Evolutionary conservation across 2,329 filamentous ascomycete species (phyloP).

Genomic region (Zymoseptoria brevis): DNA sequence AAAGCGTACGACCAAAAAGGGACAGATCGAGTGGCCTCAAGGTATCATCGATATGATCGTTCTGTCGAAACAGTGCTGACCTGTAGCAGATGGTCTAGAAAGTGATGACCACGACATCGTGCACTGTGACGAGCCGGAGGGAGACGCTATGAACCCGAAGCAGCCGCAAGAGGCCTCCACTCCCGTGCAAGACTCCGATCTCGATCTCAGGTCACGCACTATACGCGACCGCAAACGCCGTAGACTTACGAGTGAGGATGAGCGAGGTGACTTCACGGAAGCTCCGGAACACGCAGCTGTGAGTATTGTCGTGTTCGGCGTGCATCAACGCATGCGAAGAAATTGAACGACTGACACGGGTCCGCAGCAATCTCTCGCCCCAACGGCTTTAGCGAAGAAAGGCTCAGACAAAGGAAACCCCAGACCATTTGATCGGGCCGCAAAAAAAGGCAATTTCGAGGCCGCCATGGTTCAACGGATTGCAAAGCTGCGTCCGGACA

Average conservation of each 20-base stretch:
- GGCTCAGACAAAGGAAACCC: background rate
- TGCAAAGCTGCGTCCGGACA: background rate
- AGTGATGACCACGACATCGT: background rate
- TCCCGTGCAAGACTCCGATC: background rate
- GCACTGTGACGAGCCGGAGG: background rate
- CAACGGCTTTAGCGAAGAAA: background rate
- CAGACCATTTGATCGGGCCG: background rate
- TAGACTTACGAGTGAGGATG: background rate
- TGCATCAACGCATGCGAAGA: background rate
- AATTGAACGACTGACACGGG: background rate
- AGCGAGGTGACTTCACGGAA: background rate
- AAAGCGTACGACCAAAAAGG: background rate
- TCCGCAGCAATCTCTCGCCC: background rate
- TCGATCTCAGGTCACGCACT: background rate
- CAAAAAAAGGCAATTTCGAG: background rate
- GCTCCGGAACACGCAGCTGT: background rate
- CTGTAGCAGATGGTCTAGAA: background rate
- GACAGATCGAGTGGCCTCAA: background rate
- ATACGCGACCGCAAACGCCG: background rate
- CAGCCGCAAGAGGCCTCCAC: background rate
- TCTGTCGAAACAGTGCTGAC: background rate
- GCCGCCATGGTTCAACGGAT: background rate
- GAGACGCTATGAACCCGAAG: background rate
- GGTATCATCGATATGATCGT: background rate
- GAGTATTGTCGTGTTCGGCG: background rate